A percentile compares a stretch with the other conserved stretches of the same genome.
Conservation (phyloP, 2,329 filamentous ascomycete genomes). For the Camillea tinctor region DNA sequence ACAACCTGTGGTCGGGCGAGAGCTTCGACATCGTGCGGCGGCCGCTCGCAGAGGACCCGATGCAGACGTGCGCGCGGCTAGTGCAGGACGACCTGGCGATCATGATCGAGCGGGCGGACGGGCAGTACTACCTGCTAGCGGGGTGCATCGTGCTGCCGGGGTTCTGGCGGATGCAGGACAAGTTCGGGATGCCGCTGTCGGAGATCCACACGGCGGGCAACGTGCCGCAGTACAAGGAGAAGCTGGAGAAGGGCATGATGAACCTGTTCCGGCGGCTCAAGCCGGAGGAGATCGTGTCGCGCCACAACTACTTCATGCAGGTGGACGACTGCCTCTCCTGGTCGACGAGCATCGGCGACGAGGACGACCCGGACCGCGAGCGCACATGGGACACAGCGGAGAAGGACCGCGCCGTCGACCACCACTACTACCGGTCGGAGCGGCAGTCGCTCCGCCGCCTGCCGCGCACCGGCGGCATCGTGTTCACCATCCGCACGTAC, state of each 20-base stretch:
- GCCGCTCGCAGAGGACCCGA: slow-evolving; percentile 72
- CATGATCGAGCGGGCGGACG: slow-evolving; percentile 75
- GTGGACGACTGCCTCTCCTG: slow-evolving; percentile 76
- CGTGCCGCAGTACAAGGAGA: slow-evolving; percentile 48
- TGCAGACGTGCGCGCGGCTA: slow-evolving; percentile 70
- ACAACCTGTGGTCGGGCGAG: slow-evolving; percentile 71
- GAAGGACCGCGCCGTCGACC: slow-evolving; percentile 68
- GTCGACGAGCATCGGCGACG: slow-evolving; percentile 72
- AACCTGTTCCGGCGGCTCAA: slow-evolving; percentile 70
- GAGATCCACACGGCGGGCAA: slow-evolving; percentile 78
- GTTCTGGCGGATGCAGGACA: slow-evolving; percentile 81
- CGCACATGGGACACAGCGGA: slow-evolving; percentile 75
- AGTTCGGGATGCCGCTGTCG: slow-evolving; percentile 74
- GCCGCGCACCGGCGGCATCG: slow-evolving; percentile 55
- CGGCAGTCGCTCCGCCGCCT: slow-evolving; percentile 67
- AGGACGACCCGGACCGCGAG: slow-evolving; percentile 54
- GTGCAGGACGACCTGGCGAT: slow-evolving; percentile 81
- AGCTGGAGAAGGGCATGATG: slow-evolving; percentile 36
- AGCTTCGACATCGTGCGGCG: slow-evolving; percentile 64
- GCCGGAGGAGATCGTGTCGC: slow-evolving; percentile 60
- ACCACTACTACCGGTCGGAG: slow-evolving; percentile 78
- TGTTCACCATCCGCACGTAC: slow-evolving; percentile 80
- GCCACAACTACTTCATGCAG: slow-evolving; percentile 88
- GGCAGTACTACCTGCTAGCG: slow-evolving; percentile 77
- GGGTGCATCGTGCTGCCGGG: slow-evolving; percentile 74